phyloP scores from a whole-genome alignment of 208 protist genomes.

The Leishmania lainsoni region DNA sequence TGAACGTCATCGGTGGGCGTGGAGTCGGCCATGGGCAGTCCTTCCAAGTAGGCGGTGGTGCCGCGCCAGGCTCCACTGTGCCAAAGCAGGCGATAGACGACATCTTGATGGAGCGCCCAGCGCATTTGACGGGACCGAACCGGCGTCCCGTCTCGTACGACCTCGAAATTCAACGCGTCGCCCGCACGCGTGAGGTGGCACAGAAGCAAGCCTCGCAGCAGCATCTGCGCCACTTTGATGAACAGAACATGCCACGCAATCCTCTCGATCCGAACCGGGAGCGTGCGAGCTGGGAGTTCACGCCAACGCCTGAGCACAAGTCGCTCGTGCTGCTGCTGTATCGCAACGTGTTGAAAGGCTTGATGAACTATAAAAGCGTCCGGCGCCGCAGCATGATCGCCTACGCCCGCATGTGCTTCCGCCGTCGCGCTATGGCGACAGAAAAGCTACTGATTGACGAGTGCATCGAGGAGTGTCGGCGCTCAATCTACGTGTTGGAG shows the following conservation, averaged over 20 bases:
- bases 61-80: conserved; percentile 28
- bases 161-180: conserved; percentile 36
- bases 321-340: conserved; percentile 82
- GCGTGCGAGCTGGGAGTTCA: conserved; percentile 72
- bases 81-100: conserved; percentile 49
- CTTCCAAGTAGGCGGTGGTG: conserved; percentile 8
- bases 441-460: conserved; percentile 91
- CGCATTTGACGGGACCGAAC: conserved; percentile 34
- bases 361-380: conserved; percentile 81
- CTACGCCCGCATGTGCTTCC: conserved; percentile 80
- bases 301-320: conserved; percentile 67
- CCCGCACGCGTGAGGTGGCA: conserved; percentile 27
- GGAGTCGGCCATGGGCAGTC: conserved; percentile 5
- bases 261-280: conserved; percentile 27
- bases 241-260: conserved; percentile 58
- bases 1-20: background rate
- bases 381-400: conserved; percentile 81
- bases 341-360: conserved; percentile 80
- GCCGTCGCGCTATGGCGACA: conserved; percentile 69
- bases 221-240: conserved; percentile 42
- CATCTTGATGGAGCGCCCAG: conserved; percentile 36
- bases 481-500: conserved; percentile 79
- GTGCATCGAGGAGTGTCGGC: conserved; percentile 85
- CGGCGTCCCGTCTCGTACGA: conserved; percentile 58
- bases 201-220: conserved; percentile 20